phyloP scores from a whole-genome alignment of 495 filamentous ascomycete genomes.

The Neurospora tetrasperma region DNA sequence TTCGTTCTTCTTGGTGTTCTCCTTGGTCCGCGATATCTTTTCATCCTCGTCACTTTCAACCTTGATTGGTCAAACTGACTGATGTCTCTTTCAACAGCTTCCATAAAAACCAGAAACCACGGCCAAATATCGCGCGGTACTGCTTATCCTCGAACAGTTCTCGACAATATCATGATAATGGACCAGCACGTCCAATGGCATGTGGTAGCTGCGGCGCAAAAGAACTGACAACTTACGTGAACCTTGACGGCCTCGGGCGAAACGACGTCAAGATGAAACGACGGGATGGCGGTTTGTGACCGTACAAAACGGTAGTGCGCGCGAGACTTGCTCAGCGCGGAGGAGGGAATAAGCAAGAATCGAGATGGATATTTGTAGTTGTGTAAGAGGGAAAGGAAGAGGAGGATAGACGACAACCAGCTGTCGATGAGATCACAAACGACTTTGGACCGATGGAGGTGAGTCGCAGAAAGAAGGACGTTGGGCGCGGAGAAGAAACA shows the following conservation, averaged over 20 bases:
- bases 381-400: constrained; percentile 1
- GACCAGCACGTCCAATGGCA: not conserved
- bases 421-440: not conserved
- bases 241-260: not conserved
- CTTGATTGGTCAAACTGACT: not conserved
- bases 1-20: not conserved
- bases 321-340: constrained; percentile 13
- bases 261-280: not conserved
- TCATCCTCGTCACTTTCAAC: not conserved
- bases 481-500: constrained; percentile 8
- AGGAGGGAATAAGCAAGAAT: constrained; percentile 6
- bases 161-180: not conserved
- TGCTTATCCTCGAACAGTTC: not conserved
- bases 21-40: not conserved
- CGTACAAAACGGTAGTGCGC: constrained; percentile 5
- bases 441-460: not conserved
- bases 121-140: not conserved
- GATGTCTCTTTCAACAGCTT: not conserved
- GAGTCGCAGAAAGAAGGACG: constrained; percentile 1
- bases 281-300: not conserved
- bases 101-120: not conserved
- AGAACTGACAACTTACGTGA: not conserved
- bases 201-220: not conserved
- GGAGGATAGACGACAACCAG: constrained; percentile 1
- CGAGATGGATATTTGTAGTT: not conserved